Conservation (phyloP, 768 basidiomycete species). For the Tylopilus subfusipes region DNA sequence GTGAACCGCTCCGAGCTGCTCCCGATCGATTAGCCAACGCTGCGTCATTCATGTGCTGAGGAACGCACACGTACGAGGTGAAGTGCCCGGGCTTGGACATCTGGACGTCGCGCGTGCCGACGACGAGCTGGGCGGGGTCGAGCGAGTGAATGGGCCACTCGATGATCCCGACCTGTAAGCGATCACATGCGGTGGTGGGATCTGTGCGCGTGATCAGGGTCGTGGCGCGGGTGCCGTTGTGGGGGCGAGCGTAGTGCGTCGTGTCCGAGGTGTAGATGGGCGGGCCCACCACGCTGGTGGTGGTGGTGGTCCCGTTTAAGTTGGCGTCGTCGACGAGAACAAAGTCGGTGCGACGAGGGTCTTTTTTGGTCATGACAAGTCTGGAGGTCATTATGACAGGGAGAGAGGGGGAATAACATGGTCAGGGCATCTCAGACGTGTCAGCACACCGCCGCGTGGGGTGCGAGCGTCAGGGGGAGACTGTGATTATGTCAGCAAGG, state of each 20-base stretch:
- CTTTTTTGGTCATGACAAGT: constrained; percentile 22
- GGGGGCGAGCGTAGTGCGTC: neutral
- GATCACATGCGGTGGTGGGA: constrained; percentile 12
- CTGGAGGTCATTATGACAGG: constrained; percentile 16
- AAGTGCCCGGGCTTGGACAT: constrained; percentile 23
- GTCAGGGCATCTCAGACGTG: no score
- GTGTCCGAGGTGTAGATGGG: constrained; percentile 21
- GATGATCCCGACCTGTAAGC: constrained; percentile 27
- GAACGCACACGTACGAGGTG: constrained; percentile 16
- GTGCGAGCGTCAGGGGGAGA: neutral
- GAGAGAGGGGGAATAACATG: neutral
- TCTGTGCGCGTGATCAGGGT: constrained; percentile 27
- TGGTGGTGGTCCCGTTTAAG: neutral
- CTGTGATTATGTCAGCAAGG: no score
- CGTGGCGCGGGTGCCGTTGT: constrained; percentile 13
- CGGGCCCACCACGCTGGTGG: no score
- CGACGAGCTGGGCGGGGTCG: constrained; percentile 12
- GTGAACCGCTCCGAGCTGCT: constrained; percentile 25
- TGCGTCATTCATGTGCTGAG: no score
- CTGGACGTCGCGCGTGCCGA: constrained; percentile 25
- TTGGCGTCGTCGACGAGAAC: constrained; percentile 1
- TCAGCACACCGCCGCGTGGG: no score
- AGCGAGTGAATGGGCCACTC: constrained; percentile 23
- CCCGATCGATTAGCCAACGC: neutral
- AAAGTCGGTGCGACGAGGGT: constrained; percentile 28